These are phyloP conservation scores for Zanthoxylum bungeanum DNA, from an alignment of 345 rosid species.

Conservation along the genomic window DNA sequence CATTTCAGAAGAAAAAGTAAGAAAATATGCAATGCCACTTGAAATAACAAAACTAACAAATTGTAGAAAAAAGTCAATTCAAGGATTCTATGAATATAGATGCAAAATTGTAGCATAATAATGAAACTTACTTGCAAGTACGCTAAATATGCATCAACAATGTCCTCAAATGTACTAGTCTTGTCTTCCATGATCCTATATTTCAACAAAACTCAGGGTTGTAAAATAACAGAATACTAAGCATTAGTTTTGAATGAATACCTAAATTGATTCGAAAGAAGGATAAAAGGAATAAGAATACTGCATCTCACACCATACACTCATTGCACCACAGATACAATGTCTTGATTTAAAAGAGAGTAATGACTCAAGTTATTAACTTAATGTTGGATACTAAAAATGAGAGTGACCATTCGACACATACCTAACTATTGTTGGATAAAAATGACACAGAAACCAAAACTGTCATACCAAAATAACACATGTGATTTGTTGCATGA, in stretches of 20 bases:
- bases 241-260: neutral
- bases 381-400: too few species aligned
- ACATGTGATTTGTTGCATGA: neutral
- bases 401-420: too few species aligned
- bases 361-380: neutral
- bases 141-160: constrained; percentile 85
- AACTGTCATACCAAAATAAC: neutral
- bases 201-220: neutral
- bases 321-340: neutral
- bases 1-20: neutral
- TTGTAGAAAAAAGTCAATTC: neutral
- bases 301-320: too few species aligned
- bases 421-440: too few species aligned
- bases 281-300: neutral
- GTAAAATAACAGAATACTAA: neutral
- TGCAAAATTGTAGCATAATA: constrained; percentile 1
- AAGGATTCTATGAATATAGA: constrained; percentile 4
- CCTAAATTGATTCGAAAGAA: neutral
- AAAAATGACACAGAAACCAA: too few species aligned
- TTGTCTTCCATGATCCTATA: constrained; percentile 57
- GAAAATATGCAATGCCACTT: neutral
- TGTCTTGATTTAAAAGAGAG: neutral
- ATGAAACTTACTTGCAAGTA: constrained; percentile 65
- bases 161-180: constrained; percentile 75
- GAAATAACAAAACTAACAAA: neutral